Base-by-base conservation (phyloP, 306 rosid genomes). In the Quercus wislizeni region DNA sequence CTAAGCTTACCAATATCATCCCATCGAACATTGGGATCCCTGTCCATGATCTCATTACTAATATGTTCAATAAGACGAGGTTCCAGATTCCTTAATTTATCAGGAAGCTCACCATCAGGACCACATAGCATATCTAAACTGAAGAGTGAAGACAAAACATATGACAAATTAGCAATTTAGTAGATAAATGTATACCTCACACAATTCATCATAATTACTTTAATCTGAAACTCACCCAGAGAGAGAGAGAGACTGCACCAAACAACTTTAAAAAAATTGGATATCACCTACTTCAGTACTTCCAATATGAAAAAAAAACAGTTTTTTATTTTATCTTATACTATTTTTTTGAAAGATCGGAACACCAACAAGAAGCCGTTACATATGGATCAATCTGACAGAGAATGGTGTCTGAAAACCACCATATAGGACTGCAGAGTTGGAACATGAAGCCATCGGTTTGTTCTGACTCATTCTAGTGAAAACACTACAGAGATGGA, bases 21-120 rank as follows among this genome's bases (percentile, higher is more conserved):
- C 95, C 95, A 91, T 17, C 92, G 94, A 81, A 93, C 99, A 88
- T 91, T 90, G 38, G 99, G 99, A 84, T 91, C 96, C 87, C 79
- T 89, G 61, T 93, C 97, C 99, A 95, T 95, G 69, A 95, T 91
- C 91, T 95, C 99, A 41, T 93, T 95, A 83, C 99, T 95, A 77
- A 95, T 86, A 83, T 93, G 98, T 79, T 95, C 99, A 80, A 95
- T 89, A 69, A 95, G 96, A 82, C 98, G 96, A 74, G 98, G 98
- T 69, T 95, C 99, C 89, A 95, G 78, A 86, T 95, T 95, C 86
- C 99, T 89, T 84, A 93, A 77, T 73, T 93, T 95, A 88, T 95
- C 99, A n/a, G 99, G 99, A 86, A 93, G 94, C 87, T 95, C 99
- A 8, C 98, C 98, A 81, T 95, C 97, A 72, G 96, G 99, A 70